These are phyloP conservation scores for Camelina neglecta DNA, from an alignment of 345 rosid genomes.

Conservation along the genomic window DNA sequence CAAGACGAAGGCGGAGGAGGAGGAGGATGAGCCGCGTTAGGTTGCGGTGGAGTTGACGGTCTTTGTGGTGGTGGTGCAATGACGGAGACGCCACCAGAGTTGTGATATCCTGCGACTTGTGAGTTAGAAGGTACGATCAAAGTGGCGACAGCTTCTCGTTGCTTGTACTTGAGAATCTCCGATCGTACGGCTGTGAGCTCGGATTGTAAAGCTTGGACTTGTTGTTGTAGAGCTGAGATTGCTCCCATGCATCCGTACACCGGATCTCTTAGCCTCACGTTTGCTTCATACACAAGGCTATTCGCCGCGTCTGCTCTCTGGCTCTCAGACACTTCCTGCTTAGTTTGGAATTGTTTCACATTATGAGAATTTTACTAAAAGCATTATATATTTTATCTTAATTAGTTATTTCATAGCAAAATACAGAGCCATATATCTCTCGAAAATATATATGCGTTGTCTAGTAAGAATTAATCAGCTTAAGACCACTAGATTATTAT, in stretches of 20 bases:
- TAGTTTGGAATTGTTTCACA: conserved; percentile 10
- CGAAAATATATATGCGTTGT: neutral
- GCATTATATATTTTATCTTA: neutral
- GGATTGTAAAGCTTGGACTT: conserved; percentile 78
- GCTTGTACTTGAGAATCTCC: conserved; percentile 82
- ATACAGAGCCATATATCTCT: neutral
- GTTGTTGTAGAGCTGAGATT: conserved; percentile 88
- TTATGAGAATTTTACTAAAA: conserved; percentile 8
- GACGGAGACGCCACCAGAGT: conserved; percentile 62
- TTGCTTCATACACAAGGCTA: conserved; percentile 95
- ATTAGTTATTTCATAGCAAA: neutral
- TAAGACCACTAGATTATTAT: neutral
- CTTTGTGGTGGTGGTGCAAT: conserved; percentile 50
- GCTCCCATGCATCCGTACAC: conserved; percentile 99
- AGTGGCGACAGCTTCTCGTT: conserved; percentile 62
- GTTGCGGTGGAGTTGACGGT: conserved; percentile 48
- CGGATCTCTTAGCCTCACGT: conserved; percentile 93
- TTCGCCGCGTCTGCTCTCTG: conserved; percentile 89
- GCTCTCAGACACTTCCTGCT: conserved; percentile 83
- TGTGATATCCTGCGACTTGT: conserved; percentile 57
- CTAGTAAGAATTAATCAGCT: neutral
- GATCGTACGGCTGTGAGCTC: conserved; percentile 77
- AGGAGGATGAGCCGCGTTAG: conserved; percentile 46
- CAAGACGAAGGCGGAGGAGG: conserved; percentile 54
- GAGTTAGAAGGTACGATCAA: conserved; percentile 53